Conservation (phyloP, 305 asterid genomes). For the Fraxinus albicans region DNA sequence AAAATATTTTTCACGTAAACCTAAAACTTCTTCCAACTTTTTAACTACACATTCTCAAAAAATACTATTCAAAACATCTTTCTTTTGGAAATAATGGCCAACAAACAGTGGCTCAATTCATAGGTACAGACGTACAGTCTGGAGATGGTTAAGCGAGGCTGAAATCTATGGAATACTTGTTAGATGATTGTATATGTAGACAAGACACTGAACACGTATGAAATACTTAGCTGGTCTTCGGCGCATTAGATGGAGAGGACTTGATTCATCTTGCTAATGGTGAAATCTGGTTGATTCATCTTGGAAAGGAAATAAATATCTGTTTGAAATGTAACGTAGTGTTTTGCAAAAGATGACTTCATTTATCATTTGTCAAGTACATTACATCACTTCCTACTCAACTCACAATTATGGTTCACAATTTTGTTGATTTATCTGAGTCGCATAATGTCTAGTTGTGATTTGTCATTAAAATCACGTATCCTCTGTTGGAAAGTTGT, state of each 20-base stretch:
- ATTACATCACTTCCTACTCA: not conserved
- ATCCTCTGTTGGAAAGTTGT: not conserved
- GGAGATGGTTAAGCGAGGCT: constrained; percentile 7
- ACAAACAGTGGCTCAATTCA: constrained; percentile 7
- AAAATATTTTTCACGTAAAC: not conserved
- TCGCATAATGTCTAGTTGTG: not conserved
- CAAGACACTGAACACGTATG: not conserved
- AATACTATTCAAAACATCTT: not conserved
- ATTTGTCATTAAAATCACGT: not conserved
- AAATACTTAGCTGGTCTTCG: not conserved
- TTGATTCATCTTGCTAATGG: not conserved
- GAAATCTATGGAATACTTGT: not conserved
- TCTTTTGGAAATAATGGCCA: not conserved
- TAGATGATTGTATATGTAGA: not conserved
- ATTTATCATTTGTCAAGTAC: not conserved
- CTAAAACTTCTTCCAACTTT: not conserved
- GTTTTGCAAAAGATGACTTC: not conserved
- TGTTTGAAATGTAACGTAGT: not conserved
- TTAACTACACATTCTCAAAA: not conserved
- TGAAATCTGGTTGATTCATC: not conserved
- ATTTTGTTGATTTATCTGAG: not conserved
- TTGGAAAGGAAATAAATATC: not conserved
- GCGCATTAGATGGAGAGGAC: not conserved
- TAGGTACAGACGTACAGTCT: constrained; percentile 19
- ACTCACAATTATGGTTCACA: not conserved